Evolutionary conservation across 1,139 yeast species (phyloP).

Genomic region (Pichia sp.): DNA sequence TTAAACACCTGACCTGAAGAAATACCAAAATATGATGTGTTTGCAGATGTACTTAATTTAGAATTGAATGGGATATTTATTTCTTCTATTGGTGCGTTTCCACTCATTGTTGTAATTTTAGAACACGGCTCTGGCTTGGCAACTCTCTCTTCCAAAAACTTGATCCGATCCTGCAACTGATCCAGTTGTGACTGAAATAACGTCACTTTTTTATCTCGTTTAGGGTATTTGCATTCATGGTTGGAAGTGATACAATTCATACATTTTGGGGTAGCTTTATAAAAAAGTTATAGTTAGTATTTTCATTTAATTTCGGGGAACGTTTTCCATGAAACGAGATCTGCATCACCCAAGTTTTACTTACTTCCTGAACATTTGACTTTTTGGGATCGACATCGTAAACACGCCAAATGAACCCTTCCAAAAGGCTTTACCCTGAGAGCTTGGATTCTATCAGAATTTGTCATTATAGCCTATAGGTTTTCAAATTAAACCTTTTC

Average conservation of each 20-base stretch:
- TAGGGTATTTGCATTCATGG: constrained; percentile 37
- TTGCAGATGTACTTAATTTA: constrained; percentile 1
- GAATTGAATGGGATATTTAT: constrained; percentile 5
- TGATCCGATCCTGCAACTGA: constrained; percentile 31
- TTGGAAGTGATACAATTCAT: constrained; percentile 8
- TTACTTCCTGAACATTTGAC: constrained; percentile 32
- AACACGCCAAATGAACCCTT: constrained; percentile 28
- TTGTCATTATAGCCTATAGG: too few relatives aligned
- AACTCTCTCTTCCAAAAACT: constrained; percentile 25
- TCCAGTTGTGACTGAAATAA: constrained; percentile 41
- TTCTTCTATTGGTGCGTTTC: background rate
- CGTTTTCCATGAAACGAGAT: background rate
- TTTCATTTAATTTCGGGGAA: background rate
- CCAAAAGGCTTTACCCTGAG: too few relatives aligned
- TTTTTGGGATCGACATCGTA: constrained; percentile 26
- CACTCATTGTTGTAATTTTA: background rate
- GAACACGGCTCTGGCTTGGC: background rate
- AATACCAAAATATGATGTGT: constrained; percentile 8
- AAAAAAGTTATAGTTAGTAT: background rate
- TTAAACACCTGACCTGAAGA: constrained; percentile 16
- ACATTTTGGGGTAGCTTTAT: constrained; percentile 4
- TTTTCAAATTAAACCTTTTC: too few relatives aligned
- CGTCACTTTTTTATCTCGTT: constrained; percentile 38
- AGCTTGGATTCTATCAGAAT: too few relatives aligned
- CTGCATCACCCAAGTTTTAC: constrained; percentile 1